Base-by-base conservation (phyloP, 2,329 filamentous ascomycete genomes). In the Trichophyton benhamiae region DNA sequence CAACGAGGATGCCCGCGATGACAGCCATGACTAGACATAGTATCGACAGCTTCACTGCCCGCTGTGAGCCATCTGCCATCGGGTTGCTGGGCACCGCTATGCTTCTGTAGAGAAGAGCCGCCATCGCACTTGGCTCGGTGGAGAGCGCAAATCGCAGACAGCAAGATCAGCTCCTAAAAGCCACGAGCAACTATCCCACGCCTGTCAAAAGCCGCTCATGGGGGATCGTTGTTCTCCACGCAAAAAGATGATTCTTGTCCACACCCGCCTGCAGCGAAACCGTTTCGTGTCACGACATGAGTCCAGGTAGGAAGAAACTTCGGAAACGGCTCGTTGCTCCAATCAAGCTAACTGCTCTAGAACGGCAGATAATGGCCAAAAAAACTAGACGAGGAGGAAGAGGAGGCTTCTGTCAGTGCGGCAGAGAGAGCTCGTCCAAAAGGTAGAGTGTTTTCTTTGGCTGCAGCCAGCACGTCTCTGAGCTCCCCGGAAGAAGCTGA, bases 1-100 rank as follows among this genome's bases (percentile, higher is more conserved):
- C 9, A n/a, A 68, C 66, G 42, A 67, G 67, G 30, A 68, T 11
- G 3, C 65, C 64, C 5, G 65, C 65, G 22, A 66, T 17, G 52
- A 66, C 62, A 22, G 67, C 62, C 64, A 67, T 66, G 17, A 65
- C 55, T 20, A 55, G 52, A 17, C 52, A 55, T 36, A 55, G 27
- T 27, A 55, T 36, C 11, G 52, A 55, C 27, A 55, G 9, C 6
- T 55, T n/a, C n/a, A 36, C 30, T 36, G 52, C 52, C 17, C 52
- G 27, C 11, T n/a, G 52, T 36, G 52, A 15, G 4, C 52, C 27
- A 3, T 36, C 8, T n/a, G 27, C 11, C 27, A 13, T 36, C 7
- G 25, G 27, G 8, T 9, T 20, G n/a, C 27, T n/a, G n/a, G 33
- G 11, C 13, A 13, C 3, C 33, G 33, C 11, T 13, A 20, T 13